Evolutionary conservation across 2,329 filamentous ascomycete species (phyloP), one percentile per base, ranked within the genome.

Genomic region (Claviceps spartinae): DNA sequence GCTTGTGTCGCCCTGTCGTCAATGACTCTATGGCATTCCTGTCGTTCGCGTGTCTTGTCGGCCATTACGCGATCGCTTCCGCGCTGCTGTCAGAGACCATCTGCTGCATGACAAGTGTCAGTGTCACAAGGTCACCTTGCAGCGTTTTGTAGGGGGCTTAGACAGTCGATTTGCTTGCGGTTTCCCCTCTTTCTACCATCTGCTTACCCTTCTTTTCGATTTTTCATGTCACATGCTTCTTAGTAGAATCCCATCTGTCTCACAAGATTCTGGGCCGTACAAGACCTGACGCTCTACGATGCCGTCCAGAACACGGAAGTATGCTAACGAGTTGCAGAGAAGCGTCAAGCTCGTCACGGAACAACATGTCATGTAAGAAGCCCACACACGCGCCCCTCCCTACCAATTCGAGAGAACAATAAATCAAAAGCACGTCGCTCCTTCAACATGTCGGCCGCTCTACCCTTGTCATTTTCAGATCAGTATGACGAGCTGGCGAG

Each of bases 301-400:
- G 52, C 52, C 52, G 34, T 20, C 50, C 14, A 43, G 53, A 36
- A 54, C 50, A 16, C 52, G 50, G 43, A 54, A 49, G 9, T 55
- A 54, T 51, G 48, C 65, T 67, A 61, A 68, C 60, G 49, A 52
- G 37, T 8, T 84, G 63, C 86, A 96, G 79, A 82, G 93, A 64
- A 86, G 82, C 65, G 78, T 98, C 70, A 94, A 91, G 79, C 81
- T 98, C 72, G 79, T 96, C 60, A 97, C 93, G 49, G 84, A 93
- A 73, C 91, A 97, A 70, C 79, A 83, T 66, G 79, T 89, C 70
- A 86, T 89, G 88, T 94, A 81, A 71, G 85, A 50, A 48, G 49
- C 16, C 51, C 49, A 46, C 22, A 11, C 36, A 20, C 26, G 26
- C 26, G 26, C 26, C 26, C 26, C 2, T 30, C 26, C 26, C 26